A percentile compares a stretch with the other conserved stretches of the same genome.
These are phyloP conservation scores for Teratosphaeria zuluensis DNA, from an alignment of 2,329 filamentous ascomycete genomes.

Conservation along the genomic window DNA sequence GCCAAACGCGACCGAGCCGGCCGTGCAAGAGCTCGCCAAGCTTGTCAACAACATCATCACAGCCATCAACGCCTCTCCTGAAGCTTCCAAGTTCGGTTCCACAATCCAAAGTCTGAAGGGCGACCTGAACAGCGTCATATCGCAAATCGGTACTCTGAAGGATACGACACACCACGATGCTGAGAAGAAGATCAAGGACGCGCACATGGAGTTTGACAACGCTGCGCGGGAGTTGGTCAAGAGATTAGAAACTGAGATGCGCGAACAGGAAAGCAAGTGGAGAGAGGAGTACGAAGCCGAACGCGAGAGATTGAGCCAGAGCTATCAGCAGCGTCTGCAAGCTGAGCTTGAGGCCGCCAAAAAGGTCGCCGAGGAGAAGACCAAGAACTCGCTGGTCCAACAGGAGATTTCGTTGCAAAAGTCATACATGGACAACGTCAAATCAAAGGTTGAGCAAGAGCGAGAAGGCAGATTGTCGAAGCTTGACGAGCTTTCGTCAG, in stretches of 20 bases:
- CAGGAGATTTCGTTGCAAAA: slow-evolving; percentile 84
- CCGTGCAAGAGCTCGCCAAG: slow-evolving; percentile 87
- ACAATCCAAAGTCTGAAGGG: slow-evolving; percentile 79
- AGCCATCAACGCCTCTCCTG: slow-evolving; percentile 79
- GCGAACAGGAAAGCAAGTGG: slow-evolving; percentile 71
- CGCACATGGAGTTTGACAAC: slow-evolving; percentile 70
- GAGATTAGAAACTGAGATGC: slow-evolving; percentile 76
- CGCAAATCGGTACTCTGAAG: slow-evolving; percentile 68
- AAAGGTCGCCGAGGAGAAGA: slow-evolving; percentile 70
- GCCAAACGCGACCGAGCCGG: slow-evolving; percentile 66
- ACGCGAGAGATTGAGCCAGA: slow-evolving; percentile 65
- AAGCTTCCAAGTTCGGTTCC: slow-evolving; percentile 64
- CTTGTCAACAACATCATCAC: slow-evolving; percentile 95
- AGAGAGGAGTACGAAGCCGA: slow-evolving; percentile 81
- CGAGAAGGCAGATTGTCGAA: slow-evolving; percentile 78
- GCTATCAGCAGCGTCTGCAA: slow-evolving; percentile 71
- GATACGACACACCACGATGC: slow-evolving; percentile 58
- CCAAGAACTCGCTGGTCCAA: slow-evolving; percentile 77
- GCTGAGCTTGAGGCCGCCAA: slow-evolving; percentile 70
- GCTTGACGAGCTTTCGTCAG: slow-evolving; percentile 66
- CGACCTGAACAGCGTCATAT: slow-evolving; percentile 67
- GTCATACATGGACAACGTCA: slow-evolving; percentile 69
- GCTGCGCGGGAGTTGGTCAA: slow-evolving; percentile 80
- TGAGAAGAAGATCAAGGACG: slow-evolving; percentile 61
- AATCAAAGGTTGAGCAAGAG: slow-evolving; percentile 76